Conservation (phyloP, 225 moss, liverwort and hornwort genomes). For the Ulota crispa region DNA sequence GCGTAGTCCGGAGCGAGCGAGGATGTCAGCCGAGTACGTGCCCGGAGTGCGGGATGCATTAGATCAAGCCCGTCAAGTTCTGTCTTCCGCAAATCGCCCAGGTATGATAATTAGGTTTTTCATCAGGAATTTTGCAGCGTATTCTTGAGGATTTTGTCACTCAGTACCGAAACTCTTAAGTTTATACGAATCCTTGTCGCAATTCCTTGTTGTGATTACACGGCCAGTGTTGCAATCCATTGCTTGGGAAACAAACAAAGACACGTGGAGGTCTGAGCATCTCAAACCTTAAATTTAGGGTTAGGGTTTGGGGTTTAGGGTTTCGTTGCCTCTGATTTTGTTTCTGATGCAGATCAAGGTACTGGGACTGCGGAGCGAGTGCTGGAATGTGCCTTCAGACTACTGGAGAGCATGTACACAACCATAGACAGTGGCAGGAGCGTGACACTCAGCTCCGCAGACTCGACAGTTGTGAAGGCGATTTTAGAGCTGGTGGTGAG, state of each 20-base stretch:
- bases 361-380: conserved; percentile 23
- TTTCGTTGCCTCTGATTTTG: neutral
- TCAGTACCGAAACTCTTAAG: neutral
- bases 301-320: neutral
- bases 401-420: conserved; percentile 42
- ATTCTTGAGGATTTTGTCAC: neutral
- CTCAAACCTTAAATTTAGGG: neutral
- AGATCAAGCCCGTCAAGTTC: conserved; percentile 39
- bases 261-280: neutral
- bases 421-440: conserved; percentile 45
- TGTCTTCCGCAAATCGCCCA: conserved; percentile 36
- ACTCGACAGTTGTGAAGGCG: conserved; percentile 81
- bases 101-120: conserved; percentile 23
- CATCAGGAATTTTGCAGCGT: neutral
- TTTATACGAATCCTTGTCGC: neutral
- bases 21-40: conserved; percentile 32
- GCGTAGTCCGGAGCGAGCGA: neutral
- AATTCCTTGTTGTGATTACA: neutral
- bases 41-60: conserved; percentile 42
- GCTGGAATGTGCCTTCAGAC: conserved; percentile 44
- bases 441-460: conserved; percentile 46
- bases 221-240: neutral
- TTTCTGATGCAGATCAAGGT: conserved; percentile 17
- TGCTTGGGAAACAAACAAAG: neutral
- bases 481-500: conserved; percentile 76